phyloP scores from a whole-genome alignment of 495 filamentous ascomycete species.

The Stereocaulon alpinum region DNA sequence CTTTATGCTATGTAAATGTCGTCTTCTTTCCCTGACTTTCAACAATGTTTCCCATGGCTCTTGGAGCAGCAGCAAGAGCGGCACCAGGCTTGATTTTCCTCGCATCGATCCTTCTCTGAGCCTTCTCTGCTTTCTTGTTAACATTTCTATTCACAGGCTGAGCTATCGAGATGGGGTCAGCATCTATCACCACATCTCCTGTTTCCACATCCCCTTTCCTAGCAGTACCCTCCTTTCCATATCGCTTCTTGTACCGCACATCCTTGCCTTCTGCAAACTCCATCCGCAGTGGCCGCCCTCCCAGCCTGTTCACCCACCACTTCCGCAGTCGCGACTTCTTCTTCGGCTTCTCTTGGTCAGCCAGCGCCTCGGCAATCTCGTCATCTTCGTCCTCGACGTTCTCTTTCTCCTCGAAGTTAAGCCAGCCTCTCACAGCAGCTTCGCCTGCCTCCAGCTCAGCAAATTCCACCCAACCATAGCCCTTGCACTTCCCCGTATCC shows the following conservation, averaged over 20 bases:
- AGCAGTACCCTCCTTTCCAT: conserved; percentile 51
- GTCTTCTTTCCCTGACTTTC: conserved; percentile 73
- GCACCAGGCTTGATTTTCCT: conserved; percentile 28
- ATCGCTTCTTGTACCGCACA: conserved; percentile 84
- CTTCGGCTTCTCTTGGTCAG: conserved; percentile 24
- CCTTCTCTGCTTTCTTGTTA: conserved; percentile 4
- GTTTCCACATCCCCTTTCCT: conserved; percentile 8
- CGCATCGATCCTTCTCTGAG: conserved; percentile 17
- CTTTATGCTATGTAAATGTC: conserved; percentile 52
- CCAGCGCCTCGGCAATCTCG: conserved; percentile 29
- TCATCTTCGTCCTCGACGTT: conserved; percentile 50
- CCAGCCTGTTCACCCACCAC: conserved; percentile 71
- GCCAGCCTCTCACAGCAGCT: conserved; percentile 72
- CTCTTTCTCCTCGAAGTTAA: conserved; percentile 49
- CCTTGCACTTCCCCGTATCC: conserved; percentile 95
- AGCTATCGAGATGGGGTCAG: conserved; percentile 11
- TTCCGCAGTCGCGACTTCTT: conserved; percentile 55
- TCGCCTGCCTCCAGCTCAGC: conserved; percentile 61
- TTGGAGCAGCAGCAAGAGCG: conserved; percentile 35
- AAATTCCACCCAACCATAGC: conserved; percentile 91
- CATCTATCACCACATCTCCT: conserved; percentile 28
- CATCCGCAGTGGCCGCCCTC: conserved; percentile 69
- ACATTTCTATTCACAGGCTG: neutral
- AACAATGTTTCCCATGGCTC: conserved; percentile 67
- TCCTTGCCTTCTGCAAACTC: conserved; percentile 89